Evolutionary conservation across 2,329 filamentous ascomycete genomes (phyloP), one percentile per base, ranked within the genome.

Genomic region (Sarocladium brachiariae): DNA sequence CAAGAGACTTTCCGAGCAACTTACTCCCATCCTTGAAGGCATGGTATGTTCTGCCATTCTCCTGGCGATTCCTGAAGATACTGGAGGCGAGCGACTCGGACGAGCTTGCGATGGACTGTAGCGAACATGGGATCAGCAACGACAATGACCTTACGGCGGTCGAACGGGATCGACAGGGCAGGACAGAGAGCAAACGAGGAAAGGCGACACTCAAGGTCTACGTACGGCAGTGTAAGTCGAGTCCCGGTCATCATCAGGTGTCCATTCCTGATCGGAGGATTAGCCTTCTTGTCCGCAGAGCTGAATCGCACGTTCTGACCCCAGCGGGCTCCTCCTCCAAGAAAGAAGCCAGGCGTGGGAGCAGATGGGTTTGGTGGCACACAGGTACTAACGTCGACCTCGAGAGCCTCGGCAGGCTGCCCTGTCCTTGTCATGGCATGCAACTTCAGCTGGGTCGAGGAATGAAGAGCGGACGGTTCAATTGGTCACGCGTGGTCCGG

Each of bases 21-120:
- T 52, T 45, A 65, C 63, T 64, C 1, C 57, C 57, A 21, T 62
- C 59, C 24, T 56, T 58, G 43, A 57, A 68, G 6, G 65, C 57
- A 48, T 70, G 65, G 34, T 69, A 70, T 0, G 65, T 69, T 14
- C 69, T 57, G 2, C 67, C 67, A 52, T 70, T 66, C 49, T 70
- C 68, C 9, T 62, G 57, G 4, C 67, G 64, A 55, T 65, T 67
- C 5, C 61, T 54, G 33, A 62, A 52, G 37, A 72, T 67, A 51
- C 65, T 70, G 1, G 66, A 66, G 14, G 58, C 55, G n/a, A 68
- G 56, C 2, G 65, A 68, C 0, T 56, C 58, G 0, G 63, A 64
- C 38, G 63, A 64, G 31, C 59, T 60, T 10, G 54, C 55, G n/a
- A 50, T 54, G 6, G 35, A 39, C 35, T 39, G 13, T 8, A 16